Base-by-base conservation (phyloP, 2,329 filamentous ascomycete species). In the Cladobotryum mycophilum region DNA sequence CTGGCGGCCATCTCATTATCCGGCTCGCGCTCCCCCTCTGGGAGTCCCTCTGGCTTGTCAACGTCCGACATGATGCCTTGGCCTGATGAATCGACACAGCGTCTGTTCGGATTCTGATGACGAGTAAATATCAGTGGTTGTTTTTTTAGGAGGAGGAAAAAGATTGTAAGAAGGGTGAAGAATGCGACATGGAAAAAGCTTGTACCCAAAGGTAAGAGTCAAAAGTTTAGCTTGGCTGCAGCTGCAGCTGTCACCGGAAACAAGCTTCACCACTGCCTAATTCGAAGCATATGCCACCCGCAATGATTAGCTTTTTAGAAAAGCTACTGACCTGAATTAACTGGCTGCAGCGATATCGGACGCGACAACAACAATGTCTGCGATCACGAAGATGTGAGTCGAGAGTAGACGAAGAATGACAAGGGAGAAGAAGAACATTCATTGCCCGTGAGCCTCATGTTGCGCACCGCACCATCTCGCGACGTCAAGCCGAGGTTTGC, bases 1-100 rank as follows among this genome's bases (percentile, higher is more conserved):
- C 55, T 64, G 49, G 59, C 60, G 50, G 56, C 57, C 57, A 63
- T 65, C 47, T 62, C 64, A 47, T 57, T 59, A 44, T 62, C 63
- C 41, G 57, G 60, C 54, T 65, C 64, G 44, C 54, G 61, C 45
- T 67, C 63, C 55, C 47, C 59, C 54, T 52, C 52, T 33, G 60
- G 62, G 38, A 58, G 56, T 38, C 64, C 65, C 45, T 68, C 66
- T 46, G 59, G 61, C 40, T 65, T 66, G 42, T 58, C 61, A 30
- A 60, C 56, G 55, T 68, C 64, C 42, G 66, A 67, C 66, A 68
- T 68, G 49, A 51, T 53, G 51, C 51, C 47, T 45, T 50, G 43
- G 44, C 51, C 51, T 45, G 45, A 53, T 51, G 40, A 53, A 53
- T 47, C 51, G 51, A 52, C 46, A 49, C 44, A 48, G 41, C 47